Evolutionary conservation across 306 rosid genomes (phyloP).

Genomic region (Inga oerstediana): DNA sequence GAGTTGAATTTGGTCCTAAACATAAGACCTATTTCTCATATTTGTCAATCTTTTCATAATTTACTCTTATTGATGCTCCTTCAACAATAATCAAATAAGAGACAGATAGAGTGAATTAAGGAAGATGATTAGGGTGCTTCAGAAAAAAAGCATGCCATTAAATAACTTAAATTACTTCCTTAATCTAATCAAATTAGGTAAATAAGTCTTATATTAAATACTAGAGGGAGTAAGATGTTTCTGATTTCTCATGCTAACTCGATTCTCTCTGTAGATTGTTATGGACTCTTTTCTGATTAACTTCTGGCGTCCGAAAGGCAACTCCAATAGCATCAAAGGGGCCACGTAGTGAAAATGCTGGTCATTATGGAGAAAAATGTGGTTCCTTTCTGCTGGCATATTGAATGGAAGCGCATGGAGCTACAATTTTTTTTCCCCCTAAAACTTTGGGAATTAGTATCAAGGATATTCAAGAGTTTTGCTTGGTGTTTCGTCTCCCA

Average conservation of each 20-base stretch:
- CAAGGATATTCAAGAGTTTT: neutral
- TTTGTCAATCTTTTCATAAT: too few species aligned
- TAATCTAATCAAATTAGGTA: too few species aligned
- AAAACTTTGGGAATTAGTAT: constrained; percentile 3
- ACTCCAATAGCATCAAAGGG: constrained; percentile 41
- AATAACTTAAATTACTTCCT: too few species aligned
- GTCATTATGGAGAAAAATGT: constrained; percentile 5
- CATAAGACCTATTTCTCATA: too few species aligned
- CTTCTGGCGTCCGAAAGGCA: constrained; percentile 55
- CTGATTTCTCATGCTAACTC: constrained; percentile 35
- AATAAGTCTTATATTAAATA: too few species aligned
- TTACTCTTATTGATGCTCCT: too few species aligned
- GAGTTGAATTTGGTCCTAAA: too few species aligned
- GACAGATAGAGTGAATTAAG: too few species aligned
- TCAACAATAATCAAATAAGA: too few species aligned
- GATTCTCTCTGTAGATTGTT: constrained; percentile 54
- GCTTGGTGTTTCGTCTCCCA: constrained; percentile 6
- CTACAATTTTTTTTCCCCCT: neutral
- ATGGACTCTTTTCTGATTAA: constrained; percentile 69
- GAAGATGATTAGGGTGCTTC: too few species aligned
- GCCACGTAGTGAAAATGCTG: constrained; percentile 30
- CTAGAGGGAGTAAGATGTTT: neutral
- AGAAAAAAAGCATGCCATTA: too few species aligned
- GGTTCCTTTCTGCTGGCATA: neutral
- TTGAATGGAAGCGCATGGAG: constrained; percentile 6